A percentile compares a stretch with the other conserved stretches of the same genome.
Evolutionary conservation across 176 grass and related monocot genomes (phyloP).

Genomic region (Carex cristatella): DNA sequence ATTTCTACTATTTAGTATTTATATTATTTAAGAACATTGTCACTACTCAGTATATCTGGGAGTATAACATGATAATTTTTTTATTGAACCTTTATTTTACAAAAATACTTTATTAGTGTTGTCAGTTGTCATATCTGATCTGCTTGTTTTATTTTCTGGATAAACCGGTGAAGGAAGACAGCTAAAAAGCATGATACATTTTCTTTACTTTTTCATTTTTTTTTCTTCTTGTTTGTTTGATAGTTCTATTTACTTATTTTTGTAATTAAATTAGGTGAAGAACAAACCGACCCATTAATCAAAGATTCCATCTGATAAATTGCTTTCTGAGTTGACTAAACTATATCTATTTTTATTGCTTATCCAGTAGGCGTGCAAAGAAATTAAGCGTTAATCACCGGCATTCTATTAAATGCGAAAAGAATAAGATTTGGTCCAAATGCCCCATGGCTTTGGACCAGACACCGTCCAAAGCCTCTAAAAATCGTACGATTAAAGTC

Average conservation of each 20-base stretch:
- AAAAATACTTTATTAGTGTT: background rate
- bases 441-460: no score
- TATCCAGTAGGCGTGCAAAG: background rate
- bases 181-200: background rate
- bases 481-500: no score
- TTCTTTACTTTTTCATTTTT: background rate
- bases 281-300: conserved; percentile 13
- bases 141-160: background rate
- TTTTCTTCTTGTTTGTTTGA: background rate
- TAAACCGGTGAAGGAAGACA: background rate
- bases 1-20: no score
- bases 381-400: conserved; percentile 13
- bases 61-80: background rate
- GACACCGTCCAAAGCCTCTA: no score
- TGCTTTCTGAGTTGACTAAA: background rate
- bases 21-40: no score
- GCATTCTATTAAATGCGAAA: background rate
- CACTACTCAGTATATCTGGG: background rate
- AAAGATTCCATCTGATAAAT: background rate
- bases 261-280: background rate
- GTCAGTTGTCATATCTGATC: background rate
- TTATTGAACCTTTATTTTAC: no score
- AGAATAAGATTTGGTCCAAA: no score
- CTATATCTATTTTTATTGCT: background rate
- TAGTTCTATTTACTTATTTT: background rate